These are phyloP conservation scores for Blepharisma japonicum DNA, from an alignment of 73 alveolate genomes.

Conservation along the genomic window DNA sequence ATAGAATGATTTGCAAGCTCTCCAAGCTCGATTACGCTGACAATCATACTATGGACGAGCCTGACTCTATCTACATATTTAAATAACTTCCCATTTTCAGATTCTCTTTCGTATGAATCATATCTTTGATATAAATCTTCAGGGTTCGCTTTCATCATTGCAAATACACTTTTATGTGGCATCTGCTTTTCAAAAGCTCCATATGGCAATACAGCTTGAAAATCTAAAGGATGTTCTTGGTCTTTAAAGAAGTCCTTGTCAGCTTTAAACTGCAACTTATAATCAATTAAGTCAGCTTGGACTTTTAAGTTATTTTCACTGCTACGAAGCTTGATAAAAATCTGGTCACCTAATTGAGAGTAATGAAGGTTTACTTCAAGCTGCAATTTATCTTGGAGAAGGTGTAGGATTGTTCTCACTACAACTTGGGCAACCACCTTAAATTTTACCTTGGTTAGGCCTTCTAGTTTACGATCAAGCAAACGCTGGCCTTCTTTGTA, in stretches of 20 bases:
- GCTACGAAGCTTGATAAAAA: not conserved
- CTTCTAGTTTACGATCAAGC: too few species aligned
- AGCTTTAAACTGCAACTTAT: constrained; percentile 11
- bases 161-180: not conserved
- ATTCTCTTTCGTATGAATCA: not conserved
- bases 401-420: too few species aligned
- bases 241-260: not conserved
- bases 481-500: too few species aligned
- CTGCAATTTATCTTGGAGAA: too few species aligned
- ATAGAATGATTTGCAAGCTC: not conserved
- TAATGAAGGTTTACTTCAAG: too few species aligned
- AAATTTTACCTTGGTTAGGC: too few species aligned
- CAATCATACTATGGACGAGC: constrained; percentile 8
- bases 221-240: not conserved
- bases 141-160: not conserved
- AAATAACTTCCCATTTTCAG: not conserved
- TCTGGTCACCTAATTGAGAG: not conserved
- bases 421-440: too few species aligned
- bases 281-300: constrained; percentile 29
- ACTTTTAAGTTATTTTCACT: constrained; percentile 12
- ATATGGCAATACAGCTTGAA: constrained; percentile 14
- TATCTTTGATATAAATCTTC: constrained; percentile 10
- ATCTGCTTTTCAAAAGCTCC: constrained; percentile 9
- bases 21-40: not conserved
- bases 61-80: not conserved